phyloP scores from a whole-genome alignment of 139 green algal species.

The Chloropicon primus region DNA sequence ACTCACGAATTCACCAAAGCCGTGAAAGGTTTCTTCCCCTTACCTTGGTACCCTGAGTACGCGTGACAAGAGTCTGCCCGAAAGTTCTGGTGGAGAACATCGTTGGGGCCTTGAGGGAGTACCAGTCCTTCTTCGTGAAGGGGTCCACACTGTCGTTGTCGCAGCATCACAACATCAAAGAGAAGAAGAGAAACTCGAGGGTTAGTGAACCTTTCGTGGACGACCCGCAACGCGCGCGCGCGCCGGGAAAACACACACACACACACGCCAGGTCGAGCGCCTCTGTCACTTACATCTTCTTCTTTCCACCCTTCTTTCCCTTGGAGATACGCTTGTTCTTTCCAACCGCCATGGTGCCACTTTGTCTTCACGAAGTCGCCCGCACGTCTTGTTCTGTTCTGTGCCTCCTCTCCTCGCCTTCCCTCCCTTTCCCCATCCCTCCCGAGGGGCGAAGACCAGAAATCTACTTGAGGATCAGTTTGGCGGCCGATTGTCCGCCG shows the following conservation, averaged over 20 bases:
- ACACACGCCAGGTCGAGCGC: not conserved
- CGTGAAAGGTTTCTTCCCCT: not conserved
- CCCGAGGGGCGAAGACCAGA: too few relatives aligned
- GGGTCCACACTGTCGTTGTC: constrained; percentile 70
- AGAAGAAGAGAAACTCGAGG: not conserved
- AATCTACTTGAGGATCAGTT: too few relatives aligned
- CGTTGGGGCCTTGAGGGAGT: constrained; percentile 96
- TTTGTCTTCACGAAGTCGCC: too few relatives aligned
- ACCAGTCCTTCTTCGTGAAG: constrained; percentile 99
- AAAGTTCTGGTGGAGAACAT: constrained; percentile 82
- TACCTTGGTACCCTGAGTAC: constrained; percentile 95
- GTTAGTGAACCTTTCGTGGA: not conserved
- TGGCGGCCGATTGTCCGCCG: too few relatives aligned
- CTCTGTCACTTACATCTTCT: constrained; percentile 75
- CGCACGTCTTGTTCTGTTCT: too few relatives aligned
- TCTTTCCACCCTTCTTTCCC: constrained; percentile 97
- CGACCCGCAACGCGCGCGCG: not conserved
- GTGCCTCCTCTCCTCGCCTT: too few relatives aligned
- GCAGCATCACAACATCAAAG: not conserved
- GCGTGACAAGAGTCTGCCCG: constrained; percentile 96
- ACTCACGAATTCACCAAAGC: too few relatives aligned
- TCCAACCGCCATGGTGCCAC: constrained; percentile 24
- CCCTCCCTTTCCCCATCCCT: too few relatives aligned
- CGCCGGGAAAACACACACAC: not conserved
- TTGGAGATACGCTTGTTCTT: constrained; percentile 99